Evolutionary conservation across 2,329 filamentous ascomycete species (phyloP).

Genomic region (Colletotrichum liaoningense): DNA sequence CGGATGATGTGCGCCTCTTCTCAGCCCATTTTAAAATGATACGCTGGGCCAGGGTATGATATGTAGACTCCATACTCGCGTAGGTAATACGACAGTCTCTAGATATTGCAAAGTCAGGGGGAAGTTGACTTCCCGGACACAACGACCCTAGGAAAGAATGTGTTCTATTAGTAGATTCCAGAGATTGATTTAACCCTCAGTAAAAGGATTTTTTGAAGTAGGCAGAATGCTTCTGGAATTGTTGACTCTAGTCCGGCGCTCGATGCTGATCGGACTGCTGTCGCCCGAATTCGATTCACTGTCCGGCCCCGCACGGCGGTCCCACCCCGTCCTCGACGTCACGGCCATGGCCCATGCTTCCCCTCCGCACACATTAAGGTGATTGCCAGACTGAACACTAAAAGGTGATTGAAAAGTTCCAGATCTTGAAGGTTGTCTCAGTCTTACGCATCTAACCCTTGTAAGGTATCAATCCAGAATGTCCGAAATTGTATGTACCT

Average conservation of each 20-base stretch:
- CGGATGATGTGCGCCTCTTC: neutral
- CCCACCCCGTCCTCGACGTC: slow-evolving; percentile 25
- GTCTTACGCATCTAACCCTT: neutral
- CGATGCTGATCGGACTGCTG: slow-evolving; percentile 7
- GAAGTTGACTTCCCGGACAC: neutral
- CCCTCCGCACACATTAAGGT: slow-evolving; percentile 1
- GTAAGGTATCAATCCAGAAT: neutral
- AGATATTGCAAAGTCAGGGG: neutral
- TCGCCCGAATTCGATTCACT: slow-evolving; percentile 9
- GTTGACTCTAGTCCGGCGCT: neutral
- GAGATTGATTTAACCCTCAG: neutral
- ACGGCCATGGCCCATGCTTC: neutral
- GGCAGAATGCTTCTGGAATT: too few species aligned
- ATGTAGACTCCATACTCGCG: slow-evolving; percentile 41
- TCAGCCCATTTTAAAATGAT: slow-evolving; percentile 39
- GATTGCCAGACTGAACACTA: neutral
- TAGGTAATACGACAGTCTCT: neutral
- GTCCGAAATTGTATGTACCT: slow-evolving; percentile 11
- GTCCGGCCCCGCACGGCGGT: slow-evolving; percentile 26
- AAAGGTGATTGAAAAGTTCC: neutral
- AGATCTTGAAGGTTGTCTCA: neutral
- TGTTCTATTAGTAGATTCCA: neutral
- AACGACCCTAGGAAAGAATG: neutral
- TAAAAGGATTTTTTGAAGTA: neutral
- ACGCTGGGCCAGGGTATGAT: slow-evolving; percentile 39